Conservation (phyloP, 768 basidiomycete genomes). For the Termitomyces sp. region DNA sequence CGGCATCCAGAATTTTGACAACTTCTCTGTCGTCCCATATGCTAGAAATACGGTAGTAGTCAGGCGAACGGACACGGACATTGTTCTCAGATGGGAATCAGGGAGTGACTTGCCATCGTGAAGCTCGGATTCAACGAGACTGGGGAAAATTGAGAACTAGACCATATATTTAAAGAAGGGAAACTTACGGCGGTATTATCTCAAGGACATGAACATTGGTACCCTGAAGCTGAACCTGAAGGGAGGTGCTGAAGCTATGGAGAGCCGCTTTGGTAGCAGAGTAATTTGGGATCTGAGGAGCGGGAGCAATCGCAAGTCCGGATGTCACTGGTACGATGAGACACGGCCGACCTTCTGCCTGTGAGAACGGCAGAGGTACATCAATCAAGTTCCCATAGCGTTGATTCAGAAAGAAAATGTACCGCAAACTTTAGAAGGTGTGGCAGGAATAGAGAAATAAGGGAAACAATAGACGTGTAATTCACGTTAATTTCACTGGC, state of each 20-base stretch:
- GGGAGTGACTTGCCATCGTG: conserved; percentile 49
- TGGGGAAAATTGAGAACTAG: conserved; percentile 18
- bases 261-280: conserved; percentile 59
- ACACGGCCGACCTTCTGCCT: conserved; percentile 45
- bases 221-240: conserved; percentile 44
- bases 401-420: conserved; percentile 14
- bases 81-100: not conserved
- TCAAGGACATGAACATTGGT: conserved; percentile 56
- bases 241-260: conserved; percentile 48
- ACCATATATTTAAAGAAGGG: not conserved
- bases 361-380: not conserved
- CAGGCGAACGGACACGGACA: not conserved
- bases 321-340: conserved; percentile 55
- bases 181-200: conserved; percentile 55
- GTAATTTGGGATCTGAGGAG: conserved; percentile 44
- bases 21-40: conserved; percentile 45
- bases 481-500: conserved; percentile 51
- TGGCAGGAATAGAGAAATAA: conserved; percentile 49
- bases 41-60: conserved; percentile 28
- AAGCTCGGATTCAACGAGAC: conserved; percentile 60
- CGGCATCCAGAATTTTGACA: conserved; percentile 58
- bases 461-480: conserved; percentile 48
- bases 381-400: not conserved
- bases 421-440: conserved; percentile 58
- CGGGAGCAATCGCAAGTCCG: conserved; percentile 47